Evolutionary conservation across 202 grass and related monocot species (phyloP).

Genomic region (Carex arenaria): DNA sequence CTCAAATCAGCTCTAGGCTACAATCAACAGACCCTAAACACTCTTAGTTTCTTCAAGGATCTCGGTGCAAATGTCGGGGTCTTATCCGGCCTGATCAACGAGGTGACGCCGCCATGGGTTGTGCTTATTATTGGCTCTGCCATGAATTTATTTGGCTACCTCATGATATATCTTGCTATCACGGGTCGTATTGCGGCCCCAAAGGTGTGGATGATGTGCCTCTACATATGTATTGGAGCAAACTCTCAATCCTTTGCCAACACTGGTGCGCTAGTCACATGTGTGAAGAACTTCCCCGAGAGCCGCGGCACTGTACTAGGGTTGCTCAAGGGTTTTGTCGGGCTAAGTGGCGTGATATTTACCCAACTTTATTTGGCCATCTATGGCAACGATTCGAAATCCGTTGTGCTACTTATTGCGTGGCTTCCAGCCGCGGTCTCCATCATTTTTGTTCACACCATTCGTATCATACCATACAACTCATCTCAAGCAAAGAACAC

Average conservation of each 20-base stretch:
- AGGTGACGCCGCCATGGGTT: constrained; percentile 69
- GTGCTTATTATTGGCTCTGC: constrained; percentile 60
- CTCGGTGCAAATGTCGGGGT: constrained; percentile 71
- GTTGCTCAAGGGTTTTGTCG: constrained; percentile 85
- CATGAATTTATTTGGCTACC: constrained; percentile 74
- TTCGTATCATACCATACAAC: constrained; percentile 54
- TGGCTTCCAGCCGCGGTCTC: constrained; percentile 72
- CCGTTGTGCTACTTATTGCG: constrained; percentile 66
- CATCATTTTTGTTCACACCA: constrained; percentile 58
- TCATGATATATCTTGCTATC: constrained; percentile 84
- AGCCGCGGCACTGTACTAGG: constrained; percentile 79
- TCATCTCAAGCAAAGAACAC: constrained; percentile 14
- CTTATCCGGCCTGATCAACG: constrained; percentile 63
- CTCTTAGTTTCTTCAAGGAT: constrained; percentile 76
- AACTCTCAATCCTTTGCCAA: constrained; percentile 94
- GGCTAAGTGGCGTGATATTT: constrained; percentile 84
- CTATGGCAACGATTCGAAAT: constrained; percentile 66
- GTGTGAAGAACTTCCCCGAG: constrained; percentile 87
- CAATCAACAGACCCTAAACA: constrained; percentile 77
- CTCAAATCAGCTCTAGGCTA: constrained; percentile 59
- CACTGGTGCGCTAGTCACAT: constrained; percentile 75
- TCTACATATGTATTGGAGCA: constrained; percentile 84
- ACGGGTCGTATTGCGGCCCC: constrained; percentile 43
- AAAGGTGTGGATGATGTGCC: constrained; percentile 68
- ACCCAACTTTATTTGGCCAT: constrained; percentile 78